Conservation (phyloP, 352 stramenopile genomes). For the Pythium aquatile region DNA sequence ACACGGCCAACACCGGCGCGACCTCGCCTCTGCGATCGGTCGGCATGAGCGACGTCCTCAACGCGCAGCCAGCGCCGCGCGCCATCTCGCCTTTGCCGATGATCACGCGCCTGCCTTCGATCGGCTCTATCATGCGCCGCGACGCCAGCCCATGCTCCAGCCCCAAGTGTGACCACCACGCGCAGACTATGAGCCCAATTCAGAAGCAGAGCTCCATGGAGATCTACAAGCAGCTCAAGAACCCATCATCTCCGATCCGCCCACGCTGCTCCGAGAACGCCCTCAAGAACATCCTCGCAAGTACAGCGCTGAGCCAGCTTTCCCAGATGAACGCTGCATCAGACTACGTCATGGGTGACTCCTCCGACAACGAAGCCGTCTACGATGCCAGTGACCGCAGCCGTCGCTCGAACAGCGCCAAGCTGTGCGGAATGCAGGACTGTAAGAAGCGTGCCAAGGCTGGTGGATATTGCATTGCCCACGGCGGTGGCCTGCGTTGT, state of each 20-base stretch:
- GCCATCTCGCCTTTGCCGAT: constrained; percentile 43
- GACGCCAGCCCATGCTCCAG: constrained; percentile 33
- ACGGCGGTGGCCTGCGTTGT: constrained; percentile 76
- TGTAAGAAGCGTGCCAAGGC: constrained; percentile 83
- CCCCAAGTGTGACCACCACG: constrained; percentile 20
- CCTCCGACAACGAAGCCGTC: constrained; percentile 24
- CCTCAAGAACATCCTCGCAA: constrained; percentile 48
- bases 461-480: constrained; percentile 76
- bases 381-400: constrained; percentile 32
- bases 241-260: constrained; percentile 15
- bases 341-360: constrained; percentile 25
- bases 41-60: constrained; percentile 69
- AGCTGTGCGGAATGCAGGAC: constrained; percentile 70
- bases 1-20: constrained; percentile 14
- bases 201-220: constrained; percentile 64
- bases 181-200: constrained; percentile 41
- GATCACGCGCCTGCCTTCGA: constrained; percentile 54
- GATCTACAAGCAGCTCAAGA: constrained; percentile 59
- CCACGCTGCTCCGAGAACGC: constrained; percentile 20
- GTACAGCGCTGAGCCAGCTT: constrained; percentile 50
- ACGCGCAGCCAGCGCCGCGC: constrained; percentile 24
- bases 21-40: constrained; percentile 44
- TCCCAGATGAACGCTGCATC: constrained; percentile 28
- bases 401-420: constrained; percentile 60
- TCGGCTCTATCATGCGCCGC: constrained; percentile 66